Evolutionary conservation across 1,284 basidiomycete species (phyloP).

Genomic region (Acaromyces ingoldii): DNA sequence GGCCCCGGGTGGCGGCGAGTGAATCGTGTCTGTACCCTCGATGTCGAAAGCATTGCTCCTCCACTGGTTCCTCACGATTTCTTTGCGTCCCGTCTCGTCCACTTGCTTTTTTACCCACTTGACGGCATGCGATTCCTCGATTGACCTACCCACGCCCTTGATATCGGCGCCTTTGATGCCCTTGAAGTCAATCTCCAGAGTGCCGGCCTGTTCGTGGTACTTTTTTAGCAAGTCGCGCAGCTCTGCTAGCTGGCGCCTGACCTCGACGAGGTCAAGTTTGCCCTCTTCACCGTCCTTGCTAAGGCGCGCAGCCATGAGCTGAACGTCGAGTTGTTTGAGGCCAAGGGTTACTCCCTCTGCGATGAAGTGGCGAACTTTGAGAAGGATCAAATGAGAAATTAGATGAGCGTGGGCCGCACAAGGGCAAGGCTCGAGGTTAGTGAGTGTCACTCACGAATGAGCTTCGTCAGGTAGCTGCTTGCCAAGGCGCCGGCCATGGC

Average conservation of each 20-base stretch:
- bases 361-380: slow-evolving; percentile 10
- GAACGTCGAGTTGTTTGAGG: slow-evolving; percentile 17
- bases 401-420: too few species aligned
- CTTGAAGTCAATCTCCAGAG: slow-evolving; percentile 15
- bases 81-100: slow-evolving; percentile 8
- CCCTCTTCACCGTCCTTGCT: slow-evolving; percentile 6
- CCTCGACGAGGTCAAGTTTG: slow-evolving; percentile 9
- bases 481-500: slow-evolving; percentile 6
- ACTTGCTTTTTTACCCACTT: slow-evolving; percentile 17
- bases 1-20: not conserved
- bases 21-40: slow-evolving; percentile 3
- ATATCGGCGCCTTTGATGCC: not conserved
- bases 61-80: slow-evolving; percentile 14
- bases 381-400: too few species aligned
- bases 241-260: slow-evolving; percentile 10
- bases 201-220: slow-evolving; percentile 18
- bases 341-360: slow-evolving; percentile 11
- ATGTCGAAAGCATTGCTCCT: slow-evolving; percentile 16
- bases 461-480: slow-evolving; percentile 12
- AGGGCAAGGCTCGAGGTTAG: too few species aligned
- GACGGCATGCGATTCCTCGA: slow-evolving; percentile 17
- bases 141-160: not conserved
- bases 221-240: slow-evolving; percentile 17
- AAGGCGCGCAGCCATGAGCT: slow-evolving; percentile 13
- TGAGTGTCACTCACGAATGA: slow-evolving; percentile 1